Base-by-base conservation (phyloP, 2,329 filamentous ascomycete genomes). In the Fusarium sublunatum region DNA sequence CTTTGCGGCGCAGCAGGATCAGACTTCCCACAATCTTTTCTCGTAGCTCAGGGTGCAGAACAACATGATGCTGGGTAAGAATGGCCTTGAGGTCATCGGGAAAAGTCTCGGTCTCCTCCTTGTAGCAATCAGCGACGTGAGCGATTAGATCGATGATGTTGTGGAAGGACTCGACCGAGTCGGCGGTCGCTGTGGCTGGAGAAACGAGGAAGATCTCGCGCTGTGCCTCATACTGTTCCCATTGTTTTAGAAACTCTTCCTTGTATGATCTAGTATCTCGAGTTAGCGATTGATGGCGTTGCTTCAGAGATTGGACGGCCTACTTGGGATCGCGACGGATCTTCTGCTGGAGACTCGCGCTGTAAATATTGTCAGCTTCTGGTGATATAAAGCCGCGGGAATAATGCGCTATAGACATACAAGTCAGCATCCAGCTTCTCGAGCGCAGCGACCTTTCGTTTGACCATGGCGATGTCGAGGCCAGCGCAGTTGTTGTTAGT, bases 391-490 rank as follows among this genome's bases (percentile, higher is more conserved):
- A 41, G 13, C 25, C 4, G 9, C 11, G 2, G 2, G 2, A 8
- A 4, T 12, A 9, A 11, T 26, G 7, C 11, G 3, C 5, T 5
- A 24, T 35, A 11, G 15, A 74, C 86, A 63, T 76, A 90, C 85
- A 96, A 82, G 78, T 96, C 92, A 31, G 93, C 93, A 74, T 97
- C 93, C 69, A 97, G 88, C 84, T 97, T 97, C 80, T 97, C 93
- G 77, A 97, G 88, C 60, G 93, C 93, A 53, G 91, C 92, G 57
- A 97, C 86, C 81, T 95, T 96, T 76, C 93, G 86, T 80, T 97
- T 97, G 58, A 88, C 91, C 88, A 92, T 95, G 40, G 51, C 48
- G 63, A 58, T 61, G 53, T 50, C 31, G 4, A 41, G 35, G 9
- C 19, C 36, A 35, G 34, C 24, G 34, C 29, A 53, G 13, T 47